phyloP scores from a whole-genome alignment of 2,329 filamentous ascomycete species.

The Cladophialophora immunda region DNA sequence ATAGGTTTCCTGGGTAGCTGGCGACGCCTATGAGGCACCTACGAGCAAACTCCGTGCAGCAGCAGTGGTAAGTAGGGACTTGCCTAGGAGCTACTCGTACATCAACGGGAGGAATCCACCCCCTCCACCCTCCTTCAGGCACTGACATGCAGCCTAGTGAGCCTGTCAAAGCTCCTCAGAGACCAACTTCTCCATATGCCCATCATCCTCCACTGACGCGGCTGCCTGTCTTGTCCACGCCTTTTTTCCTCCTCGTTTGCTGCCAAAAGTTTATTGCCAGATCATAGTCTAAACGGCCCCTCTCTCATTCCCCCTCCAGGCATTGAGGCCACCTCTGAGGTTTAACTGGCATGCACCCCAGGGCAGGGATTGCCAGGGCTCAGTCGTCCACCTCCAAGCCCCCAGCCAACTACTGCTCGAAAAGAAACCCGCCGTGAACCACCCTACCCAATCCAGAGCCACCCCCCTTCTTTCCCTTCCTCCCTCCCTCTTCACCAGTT shows the following conservation, averaged over 20 bases:
- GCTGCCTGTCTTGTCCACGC: neutral
- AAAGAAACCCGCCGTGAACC: slow-evolving; percentile 10
- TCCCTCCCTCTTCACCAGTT: neutral
- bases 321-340: neutral
- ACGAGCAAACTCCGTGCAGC: neutral
- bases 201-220: neutral
- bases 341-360: slow-evolving; percentile 1
- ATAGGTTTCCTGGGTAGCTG: neutral
- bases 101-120: neutral
- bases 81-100: neutral
- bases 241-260: neutral
- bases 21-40: neutral
- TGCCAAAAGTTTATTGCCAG: neutral
- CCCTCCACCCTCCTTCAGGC: neutral
- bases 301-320: neutral
- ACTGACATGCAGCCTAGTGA: neutral
- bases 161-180: neutral
- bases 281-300: slow-evolving; percentile 1
- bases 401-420: neutral
- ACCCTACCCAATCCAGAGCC: slow-evolving; percentile 3
- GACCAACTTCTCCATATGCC: neutral
- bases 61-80: too few relatives aligned
- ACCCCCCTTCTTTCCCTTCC: neutral
- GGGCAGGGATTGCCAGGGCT: slow-evolving; percentile 1
- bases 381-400: neutral